Base-by-base conservation (phyloP, 345 rosid genomes). In the Orychophragmus violaceus region DNA sequence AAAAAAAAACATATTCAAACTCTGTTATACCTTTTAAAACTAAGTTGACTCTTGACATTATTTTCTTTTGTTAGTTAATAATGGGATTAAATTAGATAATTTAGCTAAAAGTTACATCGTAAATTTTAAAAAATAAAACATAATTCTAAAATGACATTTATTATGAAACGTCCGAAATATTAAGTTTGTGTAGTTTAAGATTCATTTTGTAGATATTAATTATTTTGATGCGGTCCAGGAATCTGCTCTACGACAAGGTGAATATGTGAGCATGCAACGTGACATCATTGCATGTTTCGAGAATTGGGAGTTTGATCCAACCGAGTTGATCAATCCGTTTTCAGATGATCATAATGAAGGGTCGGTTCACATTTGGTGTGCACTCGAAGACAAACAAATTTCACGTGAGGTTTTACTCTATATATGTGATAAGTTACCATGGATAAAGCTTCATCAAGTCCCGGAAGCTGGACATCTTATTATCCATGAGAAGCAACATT, bases 281-380 rank as follows among this genome's bases (percentile, higher is more conserved):
- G 95, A 91, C 77, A 53, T 89, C 30, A 78, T 85, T 8, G 82
- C 69, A 0, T 62, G 84, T 37, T 84, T 68, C 32, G 80, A 68
- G 1, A 83, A 80, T 53, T 91, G 98, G 98, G 96, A 83, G 62
- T 89, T 92, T 25, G 86, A 83, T 72, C 90, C 95, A 32, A 36
- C 74, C 19, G 90, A 84, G 48, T 22, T 91, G 29, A 50, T 11
- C 2, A 83, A 89, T 73, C 92, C 96, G 5, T 87, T 84, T 64
- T 74, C 86, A 0, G 57, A 82, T 53, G 66, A 59, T n/a, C n/a
- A n/a, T n/a, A 64, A 57, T 30, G 74, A 81, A 66, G 87, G 86
- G 1, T 77, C 79, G 0, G 79, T 89, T 24, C 90, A 92, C 50
- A 70, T 92, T 9, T 92, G 98, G 96, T 84, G 85, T 72, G 90